Base-by-base conservation (phyloP, 116 monocot genomes). In the Phalaenopsis hybrid region DNA sequence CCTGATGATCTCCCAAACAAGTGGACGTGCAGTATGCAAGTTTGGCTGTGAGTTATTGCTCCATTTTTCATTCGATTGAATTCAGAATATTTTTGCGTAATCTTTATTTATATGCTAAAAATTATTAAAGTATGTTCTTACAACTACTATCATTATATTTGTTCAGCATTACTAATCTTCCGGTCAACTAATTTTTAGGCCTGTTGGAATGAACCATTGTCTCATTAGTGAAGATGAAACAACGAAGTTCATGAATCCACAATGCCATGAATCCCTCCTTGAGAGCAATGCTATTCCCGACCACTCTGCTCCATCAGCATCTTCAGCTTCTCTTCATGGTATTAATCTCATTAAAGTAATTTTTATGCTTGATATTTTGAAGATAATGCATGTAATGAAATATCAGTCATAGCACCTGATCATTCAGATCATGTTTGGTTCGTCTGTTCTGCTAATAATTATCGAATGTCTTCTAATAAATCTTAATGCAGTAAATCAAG, bases 41-140 rank as follows among this genome's bases (percentile, higher is more conserved):
- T 81, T 74, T 97, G 97, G 97, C 90, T 97, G 97, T 97, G 91
- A 91, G 97, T 94, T 80, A 45, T 67, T 67, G 72, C 25, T 13
- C 23, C 8, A 6, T 25, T 8, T 65, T 65, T 65, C 7, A 23
- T 77, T 55, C 45, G 65, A 4, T 65, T 65, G 6, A 65, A 65
- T 65, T 65, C 65, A 65, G 25, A 23, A 65, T 65, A 21, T n/a
- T 23, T 65, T 0, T 8, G 25, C 65, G 23, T 65, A 23, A 23
- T 0, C 25, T 65, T 25, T 65, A 65, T 65, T 23, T 65, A 65
- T 21, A 5, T 23, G 65, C 23, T 65, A 1, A 23, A 25, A 28
- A 28, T 28, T 28, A 28, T 28, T 28, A 28, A 28, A 65, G 13
- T 13, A 52, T 23, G 25, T 6, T 65, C 21, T 21, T 52, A 52